phyloP scores from a whole-genome alignment of 2,329 filamentous ascomycete species.

The Aspergillus novoparasiticus region DNA sequence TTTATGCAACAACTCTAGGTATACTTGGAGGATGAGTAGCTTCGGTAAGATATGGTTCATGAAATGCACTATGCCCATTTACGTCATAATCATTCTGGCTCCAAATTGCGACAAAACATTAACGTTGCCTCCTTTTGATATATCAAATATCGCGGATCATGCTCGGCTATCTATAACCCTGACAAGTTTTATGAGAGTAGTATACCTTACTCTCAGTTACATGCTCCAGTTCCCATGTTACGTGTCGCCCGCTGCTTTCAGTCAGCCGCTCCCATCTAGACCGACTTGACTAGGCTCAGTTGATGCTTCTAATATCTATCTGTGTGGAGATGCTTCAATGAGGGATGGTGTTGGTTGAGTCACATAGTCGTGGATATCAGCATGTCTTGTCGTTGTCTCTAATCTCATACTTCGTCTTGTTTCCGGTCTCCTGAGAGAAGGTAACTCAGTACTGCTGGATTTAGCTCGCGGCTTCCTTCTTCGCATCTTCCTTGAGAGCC shows the following conservation, averaged over 20 bases:
- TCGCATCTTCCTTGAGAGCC: conserved; percentile 70
- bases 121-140: background rate
- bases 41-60: background rate
- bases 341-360: background rate
- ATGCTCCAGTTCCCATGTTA: background rate
- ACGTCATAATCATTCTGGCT: background rate
- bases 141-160: background rate
- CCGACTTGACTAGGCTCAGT: background rate
- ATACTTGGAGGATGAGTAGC: too few relatives aligned
- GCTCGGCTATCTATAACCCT: background rate
- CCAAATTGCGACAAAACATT: background rate
- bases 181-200: background rate
- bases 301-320: background rate
- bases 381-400: background rate
- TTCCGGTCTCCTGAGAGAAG: background rate
- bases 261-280: background rate
- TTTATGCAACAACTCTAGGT: too few relatives aligned
- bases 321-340: background rate
- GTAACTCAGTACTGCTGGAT: too few relatives aligned
- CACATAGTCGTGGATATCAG: background rate
- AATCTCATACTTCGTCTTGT: background rate
- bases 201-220: background rate
- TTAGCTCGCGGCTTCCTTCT: conserved; percentile 11
- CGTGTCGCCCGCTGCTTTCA: background rate
- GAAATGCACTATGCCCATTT: background rate